Evolutionary conservation across 2,329 filamentous ascomycete species (phyloP).

Genomic region (Aureobasidium sp.): DNA sequence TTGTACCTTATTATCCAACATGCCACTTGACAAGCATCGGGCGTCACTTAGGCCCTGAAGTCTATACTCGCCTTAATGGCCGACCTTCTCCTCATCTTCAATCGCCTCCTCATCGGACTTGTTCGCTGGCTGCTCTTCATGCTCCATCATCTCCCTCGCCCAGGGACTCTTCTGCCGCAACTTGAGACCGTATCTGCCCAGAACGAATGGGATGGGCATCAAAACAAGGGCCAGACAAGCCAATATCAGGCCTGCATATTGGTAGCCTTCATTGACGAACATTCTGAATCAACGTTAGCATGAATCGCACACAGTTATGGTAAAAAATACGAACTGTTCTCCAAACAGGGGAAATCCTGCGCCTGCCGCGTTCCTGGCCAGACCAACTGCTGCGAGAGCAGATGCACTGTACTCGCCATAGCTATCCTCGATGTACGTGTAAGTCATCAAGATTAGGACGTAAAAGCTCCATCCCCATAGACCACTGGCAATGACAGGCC

Average conservation of each 20-base stretch:
- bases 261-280: slow-evolving; percentile 23
- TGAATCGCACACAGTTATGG: neutral
- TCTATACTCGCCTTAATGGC: neutral
- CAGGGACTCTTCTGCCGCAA: slow-evolving; percentile 34
- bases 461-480: slow-evolving; percentile 28
- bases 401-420: slow-evolving; percentile 37
- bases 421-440: slow-evolving; percentile 33
- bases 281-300: neutral
- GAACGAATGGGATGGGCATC: slow-evolving; percentile 24
- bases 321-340: slow-evolving; percentile 12
- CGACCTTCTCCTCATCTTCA: neutral
- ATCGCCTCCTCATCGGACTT: neutral
- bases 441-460: slow-evolving; percentile 20
- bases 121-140: neutral
- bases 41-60: neutral
- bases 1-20: neutral
- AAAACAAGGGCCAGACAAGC: slow-evolving; percentile 27
- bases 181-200: slow-evolving; percentile 29
- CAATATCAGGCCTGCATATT: slow-evolving; percentile 26
- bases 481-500: slow-evolving; percentile 38
- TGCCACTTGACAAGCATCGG: neutral
- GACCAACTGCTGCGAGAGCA: slow-evolving; percentile 36
- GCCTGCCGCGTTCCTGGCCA: slow-evolving; percentile 33
- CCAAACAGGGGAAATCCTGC: slow-evolving; percentile 32
- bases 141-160: slow-evolving; percentile 31